A percentile compares a stretch with the other conserved stretches of the same genome.
These are phyloP conservation scores for Thelephora ganbajun DNA, from an alignment of 768 basidiomycete genomes.

Conservation along the genomic window DNA sequence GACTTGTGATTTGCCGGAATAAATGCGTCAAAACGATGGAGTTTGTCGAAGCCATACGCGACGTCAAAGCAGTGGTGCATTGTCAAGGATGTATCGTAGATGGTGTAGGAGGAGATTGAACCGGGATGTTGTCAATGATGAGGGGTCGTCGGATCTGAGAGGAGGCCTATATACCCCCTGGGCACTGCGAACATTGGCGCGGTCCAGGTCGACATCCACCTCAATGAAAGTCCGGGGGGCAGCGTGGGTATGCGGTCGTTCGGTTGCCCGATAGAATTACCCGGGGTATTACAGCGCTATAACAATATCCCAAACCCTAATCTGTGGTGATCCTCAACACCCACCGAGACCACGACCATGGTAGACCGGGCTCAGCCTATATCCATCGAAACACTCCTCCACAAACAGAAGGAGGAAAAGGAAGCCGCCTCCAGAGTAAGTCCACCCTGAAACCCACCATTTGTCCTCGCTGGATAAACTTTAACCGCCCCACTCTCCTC, in stretches of 20 bases:
- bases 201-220: neutral
- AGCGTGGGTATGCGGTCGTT: neutral
- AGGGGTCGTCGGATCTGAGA: too few species aligned
- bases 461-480: neutral
- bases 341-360: conserved; percentile 22
- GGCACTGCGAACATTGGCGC: too few species aligned
- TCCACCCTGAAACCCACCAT: neutral
- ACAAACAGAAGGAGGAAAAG: conserved; percentile 79
- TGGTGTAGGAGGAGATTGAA: too few species aligned
- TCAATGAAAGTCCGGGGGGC: neutral
- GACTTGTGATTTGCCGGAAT: neutral
- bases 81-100: too few species aligned
- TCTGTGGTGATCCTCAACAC: neutral
- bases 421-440: conserved; percentile 81
- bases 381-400: conserved; percentile 77
- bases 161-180: too few species aligned
- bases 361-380: conserved; percentile 49
- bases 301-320: neutral
- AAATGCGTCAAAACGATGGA: neutral
- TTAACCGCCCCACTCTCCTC: conserved; percentile 3
- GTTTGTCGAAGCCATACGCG: neutral
- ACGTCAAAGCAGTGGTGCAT: neutral
- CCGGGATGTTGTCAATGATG: too few species aligned
- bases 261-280: neutral
- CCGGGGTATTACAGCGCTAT: neutral